These are phyloP conservation scores for Blepharisma stoltei DNA, from an alignment of 73 alveolate genomes.

Conservation along the genomic window DNA sequence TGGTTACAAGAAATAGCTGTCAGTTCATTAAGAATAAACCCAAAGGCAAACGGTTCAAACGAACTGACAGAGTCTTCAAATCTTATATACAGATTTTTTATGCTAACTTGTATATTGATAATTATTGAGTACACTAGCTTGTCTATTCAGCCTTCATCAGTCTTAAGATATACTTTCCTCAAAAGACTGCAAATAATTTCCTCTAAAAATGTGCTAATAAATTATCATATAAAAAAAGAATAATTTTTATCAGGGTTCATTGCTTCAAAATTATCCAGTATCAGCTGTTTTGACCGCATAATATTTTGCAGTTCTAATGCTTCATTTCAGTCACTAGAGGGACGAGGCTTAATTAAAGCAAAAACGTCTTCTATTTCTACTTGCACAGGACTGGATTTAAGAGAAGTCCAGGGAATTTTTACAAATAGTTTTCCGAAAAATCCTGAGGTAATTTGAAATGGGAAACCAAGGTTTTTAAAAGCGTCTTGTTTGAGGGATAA, in stretches of 20 bases:
- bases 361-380: conserved; percentile 49
- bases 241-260: conserved; percentile 31
- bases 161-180: too few species aligned
- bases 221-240: too few species aligned
- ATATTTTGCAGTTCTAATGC: conserved; percentile 39
- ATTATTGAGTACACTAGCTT: conserved; percentile 37
- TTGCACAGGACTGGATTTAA: conserved; percentile 42
- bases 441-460: conserved; percentile 54
- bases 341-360: conserved; percentile 41
- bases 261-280: conserved; percentile 42
- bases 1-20: conserved; percentile 42
- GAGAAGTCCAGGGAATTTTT: conserved; percentile 47
- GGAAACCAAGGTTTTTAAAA: conserved; percentile 53
- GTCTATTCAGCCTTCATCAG: conserved; percentile 49
- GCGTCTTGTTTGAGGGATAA: conserved; percentile 36
- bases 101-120: conserved; percentile 43
- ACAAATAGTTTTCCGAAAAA: conserved; percentile 48
- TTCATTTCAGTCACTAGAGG: conserved; percentile 54
- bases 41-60: conserved; percentile 50
- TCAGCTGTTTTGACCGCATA: conserved; percentile 28
- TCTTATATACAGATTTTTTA: conserved; percentile 49
- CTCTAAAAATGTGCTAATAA: too few species aligned
- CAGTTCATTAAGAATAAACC: conserved; percentile 35
- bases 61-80: conserved; percentile 49
- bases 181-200: too few species aligned